These are phyloP conservation scores for Eucalyptus caleyi DNA, from an alignment of 345 rosid species.

Conservation along the genomic window DNA sequence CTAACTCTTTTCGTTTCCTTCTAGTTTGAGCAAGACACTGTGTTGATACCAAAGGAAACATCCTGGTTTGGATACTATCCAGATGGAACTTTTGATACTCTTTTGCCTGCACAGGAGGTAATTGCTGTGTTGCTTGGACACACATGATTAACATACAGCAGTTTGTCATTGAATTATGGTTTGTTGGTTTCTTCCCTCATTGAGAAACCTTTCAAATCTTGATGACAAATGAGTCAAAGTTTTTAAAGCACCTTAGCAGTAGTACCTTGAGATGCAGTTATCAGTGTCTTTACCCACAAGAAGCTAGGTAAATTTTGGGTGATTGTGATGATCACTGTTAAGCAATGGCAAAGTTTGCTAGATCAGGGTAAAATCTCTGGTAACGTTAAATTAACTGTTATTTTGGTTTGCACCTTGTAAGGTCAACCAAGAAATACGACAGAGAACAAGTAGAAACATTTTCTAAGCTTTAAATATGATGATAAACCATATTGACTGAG, in stretches of 20 bases:
- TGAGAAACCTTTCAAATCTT: background rate
- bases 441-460: background rate
- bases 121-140: background rate
- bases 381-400: no score
- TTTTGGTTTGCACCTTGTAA: background rate
- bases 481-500: background rate
- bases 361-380: background rate
- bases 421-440: background rate
- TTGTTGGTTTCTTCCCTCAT: background rate
- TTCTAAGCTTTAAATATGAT: background rate
- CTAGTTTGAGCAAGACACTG: conserved; percentile 75
- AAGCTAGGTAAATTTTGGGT: background rate
- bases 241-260: background rate
- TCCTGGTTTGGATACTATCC: conserved; percentile 83
- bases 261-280: background rate
- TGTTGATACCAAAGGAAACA: conserved; percentile 77
- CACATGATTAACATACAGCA: background rate
- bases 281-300: background rate
- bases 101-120: conserved; percentile 67
- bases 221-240: background rate
- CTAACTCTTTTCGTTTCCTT: background rate
- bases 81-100: conserved; percentile 40
- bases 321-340: background rate
- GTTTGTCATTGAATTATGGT: background rate
- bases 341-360: background rate